These are phyloP conservation scores for Jatropha podagrica DNA, from an alignment of 441 rosid genomes.

Conservation along the genomic window DNA sequence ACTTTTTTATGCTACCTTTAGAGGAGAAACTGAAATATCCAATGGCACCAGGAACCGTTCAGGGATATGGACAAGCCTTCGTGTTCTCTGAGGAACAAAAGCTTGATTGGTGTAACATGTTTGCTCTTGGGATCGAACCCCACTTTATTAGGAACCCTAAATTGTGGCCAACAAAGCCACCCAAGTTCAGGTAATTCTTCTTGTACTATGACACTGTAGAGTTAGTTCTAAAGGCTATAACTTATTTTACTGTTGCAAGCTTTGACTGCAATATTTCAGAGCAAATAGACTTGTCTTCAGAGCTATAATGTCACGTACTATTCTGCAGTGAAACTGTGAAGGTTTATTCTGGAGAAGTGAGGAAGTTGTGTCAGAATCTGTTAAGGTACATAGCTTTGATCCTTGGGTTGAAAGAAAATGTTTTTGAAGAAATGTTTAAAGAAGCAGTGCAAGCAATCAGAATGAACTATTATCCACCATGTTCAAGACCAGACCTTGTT, in stretches of 20 bases:
- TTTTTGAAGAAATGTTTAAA: conserved; percentile 72
- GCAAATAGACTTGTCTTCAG: background rate
- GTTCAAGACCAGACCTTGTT: conserved; percentile 93
- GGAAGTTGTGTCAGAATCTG: conserved; percentile 62
- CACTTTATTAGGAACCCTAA: conserved; percentile 54
- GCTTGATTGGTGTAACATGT: conserved; percentile 57
- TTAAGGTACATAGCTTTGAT: conserved; percentile 54
- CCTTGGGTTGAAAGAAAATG: conserved; percentile 52
- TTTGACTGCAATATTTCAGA: background rate
- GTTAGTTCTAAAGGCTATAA: background rate
- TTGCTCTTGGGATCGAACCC: conserved; percentile 48
- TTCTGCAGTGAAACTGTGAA: conserved; percentile 60
- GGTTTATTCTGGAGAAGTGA: conserved; percentile 55
- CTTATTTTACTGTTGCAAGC: background rate
- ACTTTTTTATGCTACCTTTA: conserved; percentile 43
- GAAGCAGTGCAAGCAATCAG: conserved; percentile 82
- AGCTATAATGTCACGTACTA: background rate
- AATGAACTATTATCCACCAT: conserved; percentile 95
- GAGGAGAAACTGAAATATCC: conserved; percentile 48
- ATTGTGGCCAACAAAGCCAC: conserved; percentile 74
- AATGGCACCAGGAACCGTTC: conserved; percentile 51
- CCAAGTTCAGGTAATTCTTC: conserved; percentile 51
- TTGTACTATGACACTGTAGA: background rate
- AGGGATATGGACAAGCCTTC: conserved; percentile 54
- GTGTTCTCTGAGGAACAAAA: conserved; percentile 56